Evolutionary conservation across 768 basidiomycete genomes (phyloP).

Genomic region (Postia placenta): DNA sequence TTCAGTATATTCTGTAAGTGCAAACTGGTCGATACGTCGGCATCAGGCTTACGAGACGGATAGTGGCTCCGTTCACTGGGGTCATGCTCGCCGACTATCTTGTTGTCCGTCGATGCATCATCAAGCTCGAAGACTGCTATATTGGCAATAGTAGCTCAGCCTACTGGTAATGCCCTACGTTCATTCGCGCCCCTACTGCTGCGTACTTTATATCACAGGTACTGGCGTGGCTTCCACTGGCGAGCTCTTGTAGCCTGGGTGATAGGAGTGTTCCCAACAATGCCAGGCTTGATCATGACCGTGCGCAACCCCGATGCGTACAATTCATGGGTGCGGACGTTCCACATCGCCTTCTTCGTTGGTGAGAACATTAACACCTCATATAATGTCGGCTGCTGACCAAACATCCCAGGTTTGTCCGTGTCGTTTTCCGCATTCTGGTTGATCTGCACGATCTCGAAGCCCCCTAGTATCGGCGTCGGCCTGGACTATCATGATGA

Average conservation of each 20-base stretch:
- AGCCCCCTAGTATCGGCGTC: neutral
- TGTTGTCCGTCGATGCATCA: neutral
- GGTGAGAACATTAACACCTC: neutral
- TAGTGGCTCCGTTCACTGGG: conserved; percentile 3
- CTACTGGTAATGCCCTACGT: neutral
- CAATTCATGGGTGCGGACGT: conserved; percentile 1
- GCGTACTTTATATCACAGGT: neutral
- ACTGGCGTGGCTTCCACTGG: conserved; percentile 4
- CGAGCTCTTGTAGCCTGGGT: conserved; percentile 3
- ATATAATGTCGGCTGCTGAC: too few relatives aligned
- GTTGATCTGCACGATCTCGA: neutral
- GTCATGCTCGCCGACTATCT: conserved; percentile 4
- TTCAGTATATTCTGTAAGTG: neutral
- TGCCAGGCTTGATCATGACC: conserved; percentile 2
- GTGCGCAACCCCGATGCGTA: neutral
- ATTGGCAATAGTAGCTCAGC: neutral
- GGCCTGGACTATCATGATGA: neutral
- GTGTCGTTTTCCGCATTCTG: conserved; percentile 1
- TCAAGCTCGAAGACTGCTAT: conserved; percentile 3
- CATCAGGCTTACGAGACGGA: neutral
- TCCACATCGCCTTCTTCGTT: conserved; percentile 2
- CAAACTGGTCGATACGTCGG: neutral
- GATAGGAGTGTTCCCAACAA: neutral
- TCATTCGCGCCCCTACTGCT: neutral
- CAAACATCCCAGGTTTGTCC: neutral